Percentiles rank a stretch among this genome's conserved stretches.
These are phyloP conservation scores for Ganoderma lucidum DNA, from an alignment of 1,284 basidiomycete species.

Conservation along the genomic window DNA sequence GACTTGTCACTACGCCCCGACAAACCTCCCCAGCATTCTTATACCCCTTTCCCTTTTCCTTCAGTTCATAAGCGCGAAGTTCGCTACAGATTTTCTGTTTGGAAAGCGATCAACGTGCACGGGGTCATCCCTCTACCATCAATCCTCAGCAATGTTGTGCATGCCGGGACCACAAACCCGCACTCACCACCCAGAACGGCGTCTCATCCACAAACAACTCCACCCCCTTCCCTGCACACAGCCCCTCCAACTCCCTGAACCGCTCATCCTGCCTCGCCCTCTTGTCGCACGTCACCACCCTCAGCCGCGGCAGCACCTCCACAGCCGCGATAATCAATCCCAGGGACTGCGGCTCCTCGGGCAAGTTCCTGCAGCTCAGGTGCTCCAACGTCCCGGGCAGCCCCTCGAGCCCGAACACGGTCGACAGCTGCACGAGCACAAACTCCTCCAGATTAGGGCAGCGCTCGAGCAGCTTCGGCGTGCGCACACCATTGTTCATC, in stretches of 20 bases:
- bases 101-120: constrained; percentile 48
- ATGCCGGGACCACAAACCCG: neutral
- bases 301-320: constrained; percentile 45
- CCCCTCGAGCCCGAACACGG: constrained; percentile 40
- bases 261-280: constrained; percentile 13
- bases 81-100: constrained; percentile 48
- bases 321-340: constrained; percentile 45
- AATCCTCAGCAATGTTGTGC: neutral
- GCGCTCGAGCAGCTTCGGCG: constrained; percentile 44
- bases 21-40: neutral
- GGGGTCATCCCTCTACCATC: constrained; percentile 50
- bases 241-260: constrained; percentile 16
- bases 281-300: constrained; percentile 47
- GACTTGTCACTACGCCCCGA: neutral
- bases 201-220: constrained; percentile 41
- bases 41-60: constrained; percentile 6
- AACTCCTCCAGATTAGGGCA: constrained; percentile 53
- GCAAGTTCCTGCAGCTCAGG: constrained; percentile 47
- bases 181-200: constrained; percentile 48
- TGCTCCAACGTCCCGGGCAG: constrained; percentile 51
- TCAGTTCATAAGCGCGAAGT: constrained; percentile 51
- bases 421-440: constrained; percentile 48
- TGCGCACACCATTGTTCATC: constrained; percentile 44
- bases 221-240: constrained; percentile 44
- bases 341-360: constrained; percentile 38